A percentile compares a stretch with the other conserved stretches of the same genome.
Evolutionary conservation across 2,329 filamentous ascomycete genomes (phyloP).

Genomic region (Trichoderma endophyticum): DNA sequence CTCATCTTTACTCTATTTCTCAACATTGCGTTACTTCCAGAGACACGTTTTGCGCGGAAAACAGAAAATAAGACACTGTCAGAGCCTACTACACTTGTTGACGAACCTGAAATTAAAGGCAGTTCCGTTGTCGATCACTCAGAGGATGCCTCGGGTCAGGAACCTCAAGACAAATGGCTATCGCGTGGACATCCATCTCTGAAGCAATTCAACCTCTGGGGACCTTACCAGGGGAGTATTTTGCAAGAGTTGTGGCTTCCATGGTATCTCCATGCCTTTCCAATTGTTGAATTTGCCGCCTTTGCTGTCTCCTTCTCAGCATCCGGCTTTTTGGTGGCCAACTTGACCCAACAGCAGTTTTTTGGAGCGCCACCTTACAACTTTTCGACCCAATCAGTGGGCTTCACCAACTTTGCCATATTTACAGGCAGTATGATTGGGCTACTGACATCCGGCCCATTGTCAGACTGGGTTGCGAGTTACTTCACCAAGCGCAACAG

Average conservation of each 20-base stretch:
- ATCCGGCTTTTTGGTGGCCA: conserved; percentile 1
- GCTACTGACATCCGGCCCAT: not conserved
- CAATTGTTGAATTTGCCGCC: conserved; percentile 7
- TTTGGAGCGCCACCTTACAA: conserved; percentile 9
- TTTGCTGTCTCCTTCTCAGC: conserved; percentile 4
- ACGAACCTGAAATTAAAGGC: not conserved
- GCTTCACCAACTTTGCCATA: conserved; percentile 11
- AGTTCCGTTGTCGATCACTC: conserved; percentile 1
- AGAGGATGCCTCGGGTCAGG: not conserved
- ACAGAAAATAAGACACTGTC: not conserved
- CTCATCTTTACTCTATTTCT: conserved; percentile 8
- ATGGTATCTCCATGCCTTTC: conserved; percentile 10
- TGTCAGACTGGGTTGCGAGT: conserved; percentile 7
- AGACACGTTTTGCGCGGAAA: not conserved
- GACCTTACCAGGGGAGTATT: not conserved
- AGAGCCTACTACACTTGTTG: not conserved
- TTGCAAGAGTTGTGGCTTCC: conserved; percentile 10
- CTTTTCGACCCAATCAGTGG: not conserved
- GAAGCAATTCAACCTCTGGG: conserved; percentile 3
- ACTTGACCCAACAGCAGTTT: conserved; percentile 4
- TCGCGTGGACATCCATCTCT: conserved; percentile 5
- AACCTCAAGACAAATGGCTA: not conserved
- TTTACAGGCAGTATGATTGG: conserved; percentile 3
- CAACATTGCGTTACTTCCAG: not conserved
- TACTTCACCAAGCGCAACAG: conserved; percentile 9